Evolutionary conservation across 257 asterid species (phyloP), one percentile per base, ranked within the genome.

Genomic region (Echium plantagineum): DNA sequence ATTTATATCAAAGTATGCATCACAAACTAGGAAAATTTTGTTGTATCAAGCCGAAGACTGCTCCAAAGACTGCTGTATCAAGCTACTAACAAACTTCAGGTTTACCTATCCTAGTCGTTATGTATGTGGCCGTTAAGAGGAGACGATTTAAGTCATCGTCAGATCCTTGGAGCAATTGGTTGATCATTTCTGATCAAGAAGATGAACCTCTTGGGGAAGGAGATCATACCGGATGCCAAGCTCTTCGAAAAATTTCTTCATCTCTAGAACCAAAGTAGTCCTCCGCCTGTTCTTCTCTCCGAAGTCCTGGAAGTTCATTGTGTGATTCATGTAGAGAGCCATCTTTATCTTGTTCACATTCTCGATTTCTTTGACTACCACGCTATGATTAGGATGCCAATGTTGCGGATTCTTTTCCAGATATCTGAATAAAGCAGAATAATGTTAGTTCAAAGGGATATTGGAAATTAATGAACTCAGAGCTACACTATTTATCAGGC

Each of bases 281-380:
- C 80, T 80, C 15, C 94, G 81, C 64, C 72, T 69, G 79, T 26
- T 81, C 80, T 63, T 87, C 80, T 87, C 94, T 9, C 70, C 67
- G 20, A 10, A 78, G 67, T 90, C 71, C 66, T 90, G 97, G 63
- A 86, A 90, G 79, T 90, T 87, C 86, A 90, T 87, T 1, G 90
- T 90, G 66, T 86, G 94, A 42, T 76, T 86, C 76, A 86, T 79
- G 46, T 24, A 78, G 55, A 89, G 57, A 48, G 67, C 88, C 90
- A 90, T 86, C 76, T 84, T 86, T 28, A 90, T 77, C 83, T 90
- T 86, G 86, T 90, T 87, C 77, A 84, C 78, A 15, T 84, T 82
- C 66, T 91, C 95, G 20, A 91, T 88, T 78, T 88, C 98, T 79
- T 81, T 85, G 68, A 88, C 97, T 46, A 84, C 93, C 35, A 91